Evolutionary conservation across 2,329 filamentous ascomycete species (phyloP).

Genomic region (Pleomassaria siparia): DNA sequence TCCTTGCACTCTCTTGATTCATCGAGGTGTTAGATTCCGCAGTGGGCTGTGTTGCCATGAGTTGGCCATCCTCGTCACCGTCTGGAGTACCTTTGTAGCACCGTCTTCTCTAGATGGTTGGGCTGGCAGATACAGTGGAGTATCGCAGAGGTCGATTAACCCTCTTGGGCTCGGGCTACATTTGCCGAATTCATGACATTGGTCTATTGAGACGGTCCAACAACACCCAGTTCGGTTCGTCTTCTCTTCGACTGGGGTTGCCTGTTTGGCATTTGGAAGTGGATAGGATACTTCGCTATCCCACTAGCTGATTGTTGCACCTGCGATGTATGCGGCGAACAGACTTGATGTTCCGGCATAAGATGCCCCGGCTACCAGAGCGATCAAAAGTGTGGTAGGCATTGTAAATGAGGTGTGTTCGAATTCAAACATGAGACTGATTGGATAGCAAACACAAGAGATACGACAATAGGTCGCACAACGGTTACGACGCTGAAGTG

Average conservation of each 20-base stretch:
- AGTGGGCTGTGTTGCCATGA: not conserved
- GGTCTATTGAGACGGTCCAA: not conserved
- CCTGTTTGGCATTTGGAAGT: not conserved
- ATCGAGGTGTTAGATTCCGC: not conserved
- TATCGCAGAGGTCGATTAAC: not conserved
- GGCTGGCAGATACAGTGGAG: no score
- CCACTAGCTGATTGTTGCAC: slow-evolving; percentile 63
- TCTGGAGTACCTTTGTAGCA: no score
- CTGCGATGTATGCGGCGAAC: slow-evolving; percentile 63
- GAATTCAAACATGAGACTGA: slow-evolving; percentile 28
- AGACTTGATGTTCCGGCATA: slow-evolving; percentile 66
- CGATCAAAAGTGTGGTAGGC: slow-evolving; percentile 55
- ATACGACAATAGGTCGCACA: slow-evolving; percentile 55
- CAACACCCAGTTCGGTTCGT: not conserved
- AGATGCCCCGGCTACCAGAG: slow-evolving; percentile 52
- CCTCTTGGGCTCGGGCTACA: not conserved
- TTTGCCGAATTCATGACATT: not conserved
- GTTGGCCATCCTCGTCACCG: no score
- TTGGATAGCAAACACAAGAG: slow-evolving; percentile 53
- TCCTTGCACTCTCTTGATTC: slow-evolving; percentile 8
- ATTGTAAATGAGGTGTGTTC: slow-evolving; percentile 46
- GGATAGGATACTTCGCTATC: slow-evolving; percentile 44
- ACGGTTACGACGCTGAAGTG: slow-evolving; percentile 47
- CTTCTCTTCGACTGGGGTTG: not conserved
- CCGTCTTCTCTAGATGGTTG: no score